Evolutionary conservation across 2,329 filamentous ascomycete genomes (phyloP).

Genomic region (Amauroascus niger): DNA sequence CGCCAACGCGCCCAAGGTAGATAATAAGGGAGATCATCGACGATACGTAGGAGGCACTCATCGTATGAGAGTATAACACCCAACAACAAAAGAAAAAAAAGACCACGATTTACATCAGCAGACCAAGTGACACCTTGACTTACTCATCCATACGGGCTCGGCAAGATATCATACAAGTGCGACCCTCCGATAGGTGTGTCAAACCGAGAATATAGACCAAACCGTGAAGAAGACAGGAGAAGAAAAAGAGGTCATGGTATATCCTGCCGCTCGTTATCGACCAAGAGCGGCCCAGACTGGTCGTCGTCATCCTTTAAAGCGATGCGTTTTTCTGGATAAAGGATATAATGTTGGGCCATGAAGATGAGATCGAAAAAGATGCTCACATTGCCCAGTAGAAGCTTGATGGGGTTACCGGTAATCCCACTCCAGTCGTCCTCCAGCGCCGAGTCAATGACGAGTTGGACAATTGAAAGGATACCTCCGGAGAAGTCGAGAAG

Average conservation of each 20-base stretch:
- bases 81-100: no score
- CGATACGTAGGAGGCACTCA: no score
- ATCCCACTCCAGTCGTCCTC: constrained; percentile 83
- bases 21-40: no score
- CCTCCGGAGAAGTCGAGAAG: constrained; percentile 76
- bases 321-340: constrained; percentile 47
- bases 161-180: no score
- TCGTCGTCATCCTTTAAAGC: constrained; percentile 5
- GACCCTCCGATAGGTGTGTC: not conserved
- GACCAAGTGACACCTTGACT: no score
- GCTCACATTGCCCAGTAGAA: constrained; percentile 73
- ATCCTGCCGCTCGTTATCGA: constrained; percentile 1
- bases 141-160: no score
- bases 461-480: constrained; percentile 68
- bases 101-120: no score
- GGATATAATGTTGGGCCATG: constrained; percentile 74
- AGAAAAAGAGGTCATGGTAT: not conserved
- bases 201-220: not conserved
- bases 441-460: constrained; percentile 73
- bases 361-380: constrained; percentile 82
- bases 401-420: constrained; percentile 84
- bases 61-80: no score
- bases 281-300: constrained; percentile 1
- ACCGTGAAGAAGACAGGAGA: not conserved
- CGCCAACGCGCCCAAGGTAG: no score